A percentile compares a stretch with the other conserved stretches of the same genome.
These are phyloP conservation scores for Colletotrichum destructivum DNA, from an alignment of 2,329 filamentous ascomycete genomes.

Conservation along the genomic window DNA sequence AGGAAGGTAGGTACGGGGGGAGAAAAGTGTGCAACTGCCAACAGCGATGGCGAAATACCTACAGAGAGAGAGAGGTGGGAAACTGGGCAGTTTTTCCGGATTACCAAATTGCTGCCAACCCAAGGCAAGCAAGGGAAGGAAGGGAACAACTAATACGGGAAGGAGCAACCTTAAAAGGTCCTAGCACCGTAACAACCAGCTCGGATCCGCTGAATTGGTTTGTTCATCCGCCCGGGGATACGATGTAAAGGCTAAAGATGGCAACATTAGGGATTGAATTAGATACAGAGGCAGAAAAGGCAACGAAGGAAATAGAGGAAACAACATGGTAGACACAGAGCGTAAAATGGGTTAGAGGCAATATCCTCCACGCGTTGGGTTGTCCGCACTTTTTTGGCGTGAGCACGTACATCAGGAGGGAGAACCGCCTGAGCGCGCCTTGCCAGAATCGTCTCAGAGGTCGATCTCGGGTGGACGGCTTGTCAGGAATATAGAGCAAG, in stretches of 20 bases:
- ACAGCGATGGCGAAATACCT: slow-evolving; percentile 16
- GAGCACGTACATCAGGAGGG: slow-evolving; percentile 20
- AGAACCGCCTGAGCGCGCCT: slow-evolving; percentile 25
- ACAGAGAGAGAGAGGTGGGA: slow-evolving; percentile 2
- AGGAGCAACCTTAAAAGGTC: slow-evolving; percentile 2
- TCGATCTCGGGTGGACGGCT: background rate
- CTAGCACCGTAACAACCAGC: background rate
- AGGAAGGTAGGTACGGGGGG: too few species aligned
- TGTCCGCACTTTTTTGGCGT: background rate
- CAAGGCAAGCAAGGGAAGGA: background rate
- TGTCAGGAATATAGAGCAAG: background rate
- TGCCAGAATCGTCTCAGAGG: slow-evolving; percentile 3
- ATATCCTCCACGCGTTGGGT: background rate
- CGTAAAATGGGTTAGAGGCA: background rate
- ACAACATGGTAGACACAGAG: too few species aligned
- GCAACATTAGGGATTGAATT: background rate
- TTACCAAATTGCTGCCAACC: slow-evolving; percentile 29
- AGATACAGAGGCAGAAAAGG: background rate
- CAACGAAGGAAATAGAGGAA: too few species aligned
- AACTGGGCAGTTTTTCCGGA: slow-evolving; percentile 28
- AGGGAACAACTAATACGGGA: slow-evolving; percentile 9
- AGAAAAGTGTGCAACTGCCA: slow-evolving; percentile 19
- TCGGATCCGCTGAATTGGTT: too few species aligned
- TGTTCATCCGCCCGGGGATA: too few species aligned
- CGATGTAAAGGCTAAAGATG: too few species aligned